Conservation (phyloP, 2,329 filamentous ascomycete genomes). For the Annulohypoxylon truncatum region DNA sequence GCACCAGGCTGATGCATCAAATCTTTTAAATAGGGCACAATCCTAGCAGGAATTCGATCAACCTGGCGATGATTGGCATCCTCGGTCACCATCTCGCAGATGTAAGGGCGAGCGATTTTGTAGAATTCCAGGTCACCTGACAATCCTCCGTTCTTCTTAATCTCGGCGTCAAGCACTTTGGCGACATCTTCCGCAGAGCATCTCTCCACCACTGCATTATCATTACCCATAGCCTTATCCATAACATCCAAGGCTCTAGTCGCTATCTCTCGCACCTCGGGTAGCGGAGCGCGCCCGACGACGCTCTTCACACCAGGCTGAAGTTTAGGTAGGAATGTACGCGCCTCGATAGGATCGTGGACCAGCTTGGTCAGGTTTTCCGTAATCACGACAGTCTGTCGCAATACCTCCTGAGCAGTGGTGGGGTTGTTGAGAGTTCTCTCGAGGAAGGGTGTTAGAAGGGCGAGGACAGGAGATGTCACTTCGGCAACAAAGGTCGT, state of each 20-base stretch:
- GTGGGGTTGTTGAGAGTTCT: constrained; percentile 91
- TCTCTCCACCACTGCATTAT: constrained; percentile 73
- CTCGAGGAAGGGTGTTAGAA: constrained; percentile 94
- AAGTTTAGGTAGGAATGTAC: constrained; percentile 93
- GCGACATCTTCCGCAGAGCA: constrained; percentile 78
- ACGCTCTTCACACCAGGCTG: constrained; percentile 93
- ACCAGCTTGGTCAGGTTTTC: constrained; percentile 99
- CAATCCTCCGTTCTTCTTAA: constrained; percentile 76
- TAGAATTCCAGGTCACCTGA: constrained; percentile 72
- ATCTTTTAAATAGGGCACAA: constrained; percentile 80
- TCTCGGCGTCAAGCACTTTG: constrained; percentile 78
- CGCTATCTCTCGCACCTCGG: constrained; percentile 92
- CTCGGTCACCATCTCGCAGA: constrained; percentile 86
- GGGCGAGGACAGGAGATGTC: constrained; percentile 92
- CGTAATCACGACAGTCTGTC: constrained; percentile 94
- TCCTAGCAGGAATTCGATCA: constrained; percentile 74
- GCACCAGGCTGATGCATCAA: constrained; percentile 73
- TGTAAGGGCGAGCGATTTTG: constrained; percentile 76
- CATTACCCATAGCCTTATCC: constrained; percentile 88
- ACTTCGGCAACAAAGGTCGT: constrained; percentile 99
- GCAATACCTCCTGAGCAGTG: constrained; percentile 92
- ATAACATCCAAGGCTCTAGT: constrained; percentile 86
- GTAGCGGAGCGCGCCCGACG: constrained; percentile 86
- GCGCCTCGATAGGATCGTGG: constrained; percentile 92
- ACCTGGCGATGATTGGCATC: constrained; percentile 87